Evolutionary conservation across 2,329 filamentous ascomycete species (phyloP), one percentile per base, ranked within the genome.

Genomic region (Xylaria sp.): DNA sequence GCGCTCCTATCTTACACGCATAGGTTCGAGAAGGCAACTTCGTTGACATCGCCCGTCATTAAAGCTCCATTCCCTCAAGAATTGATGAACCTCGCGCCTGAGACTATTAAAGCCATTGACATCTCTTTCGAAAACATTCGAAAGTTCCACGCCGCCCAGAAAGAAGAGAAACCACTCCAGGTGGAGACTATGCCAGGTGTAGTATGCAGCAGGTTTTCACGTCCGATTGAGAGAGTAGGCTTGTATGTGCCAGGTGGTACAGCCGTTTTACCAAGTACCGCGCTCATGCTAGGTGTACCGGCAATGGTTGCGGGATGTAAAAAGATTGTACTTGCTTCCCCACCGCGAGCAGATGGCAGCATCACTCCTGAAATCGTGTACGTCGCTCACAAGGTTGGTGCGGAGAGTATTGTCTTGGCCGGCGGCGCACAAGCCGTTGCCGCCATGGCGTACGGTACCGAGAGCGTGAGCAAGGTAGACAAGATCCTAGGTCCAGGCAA

Each of bases 181-280:
- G 93, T 99, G 7, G 95, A 98, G 83, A 99, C 96, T 0, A 99
- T 99, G 96, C 96, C 96, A 0, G 96, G 96, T 36, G 94, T 99
- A 3, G 85, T 96, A 31, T 99, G 96, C 83, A 96, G 93, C 69
- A 93, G 96, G 66, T 98, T 99, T 82, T 90, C 90, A 13, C 87
- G 96, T 22, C 91, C 96, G 0, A 98, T 99, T 70, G 96, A 98
- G 80, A 87, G 94, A 42, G 96, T 99, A n/a, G 96, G 96, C 70
- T 85, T 97, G 5, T 99, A 99, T 80, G 91, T 99, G 17, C 96
- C 96, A 6, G 96, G 96, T 64, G 96, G 96, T 69, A 99, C 96
- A 1, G 96, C 96, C 1, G 96, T 99, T n/a, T 85, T 99, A 45
- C 96, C 96, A 13, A 97, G 94, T 63, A 98, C 96, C 7, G 96